These are phyloP conservation scores for Arctostaphylos glauca DNA, from an alignment of 148 eudicot species.

Conservation along the genomic window DNA sequence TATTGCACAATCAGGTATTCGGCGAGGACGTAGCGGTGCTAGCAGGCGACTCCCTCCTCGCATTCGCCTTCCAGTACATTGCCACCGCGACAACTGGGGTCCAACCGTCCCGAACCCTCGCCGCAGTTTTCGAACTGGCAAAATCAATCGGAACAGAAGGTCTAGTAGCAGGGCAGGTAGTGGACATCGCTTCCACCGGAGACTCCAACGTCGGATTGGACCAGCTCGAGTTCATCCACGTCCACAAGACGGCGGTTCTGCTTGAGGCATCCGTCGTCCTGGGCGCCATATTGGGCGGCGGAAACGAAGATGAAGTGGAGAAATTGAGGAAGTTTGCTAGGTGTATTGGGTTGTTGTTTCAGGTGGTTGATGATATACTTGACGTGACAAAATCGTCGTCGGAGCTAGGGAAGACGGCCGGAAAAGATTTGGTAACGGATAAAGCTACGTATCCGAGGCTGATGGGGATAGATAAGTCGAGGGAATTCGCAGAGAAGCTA, in stretches of 20 bases:
- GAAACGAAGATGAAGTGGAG: slow-evolving; percentile 26
- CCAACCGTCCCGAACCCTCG: slow-evolving; percentile 13
- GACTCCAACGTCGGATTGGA: slow-evolving; percentile 26
- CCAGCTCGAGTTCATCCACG: slow-evolving; percentile 38
- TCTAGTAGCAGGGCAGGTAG: slow-evolving; percentile 41
- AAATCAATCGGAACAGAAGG: slow-evolving; percentile 35
- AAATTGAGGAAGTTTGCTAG: slow-evolving; percentile 36
- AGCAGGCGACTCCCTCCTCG: slow-evolving; percentile 36
- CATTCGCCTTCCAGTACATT: slow-evolving; percentile 31
- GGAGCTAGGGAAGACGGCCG: slow-evolving; percentile 43
- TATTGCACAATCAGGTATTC: slow-evolving; percentile 11
- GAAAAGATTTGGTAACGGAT: slow-evolving; percentile 37
- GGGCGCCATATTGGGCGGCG: slow-evolving; percentile 38
- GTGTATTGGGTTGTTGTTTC: slow-evolving; percentile 44
- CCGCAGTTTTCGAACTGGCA: slow-evolving; percentile 31
- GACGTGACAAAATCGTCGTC: slow-evolving; percentile 39
- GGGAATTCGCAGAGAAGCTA: slow-evolving; percentile 35
- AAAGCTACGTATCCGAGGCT: slow-evolving; percentile 38
- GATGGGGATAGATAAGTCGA: slow-evolving; percentile 35
- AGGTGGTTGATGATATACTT: slow-evolving; percentile 43
- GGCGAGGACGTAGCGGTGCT: slow-evolving; percentile 49
- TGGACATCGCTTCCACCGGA: slow-evolving; percentile 27
- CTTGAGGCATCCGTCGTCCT: slow-evolving; percentile 37
- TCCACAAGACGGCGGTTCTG: slow-evolving; percentile 38
- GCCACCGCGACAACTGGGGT: slow-evolving; percentile 18